Evolutionary conservation across 169 alveolate species (phyloP).

Genomic region (Cryptosporidium viatorum): DNA sequence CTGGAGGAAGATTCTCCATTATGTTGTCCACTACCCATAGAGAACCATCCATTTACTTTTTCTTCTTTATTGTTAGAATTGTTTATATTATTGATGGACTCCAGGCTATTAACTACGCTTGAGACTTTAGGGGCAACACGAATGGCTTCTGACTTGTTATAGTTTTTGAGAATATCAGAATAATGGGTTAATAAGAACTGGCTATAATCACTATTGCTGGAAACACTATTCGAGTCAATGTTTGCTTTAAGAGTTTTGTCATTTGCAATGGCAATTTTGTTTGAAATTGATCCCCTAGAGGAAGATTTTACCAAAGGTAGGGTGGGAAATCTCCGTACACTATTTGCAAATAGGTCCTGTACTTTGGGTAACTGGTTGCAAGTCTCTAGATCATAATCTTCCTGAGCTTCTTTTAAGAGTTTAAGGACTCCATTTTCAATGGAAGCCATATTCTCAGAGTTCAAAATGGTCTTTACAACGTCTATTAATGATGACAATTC

Average conservation of each 20-base stretch:
- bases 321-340: slow-evolving; percentile 26
- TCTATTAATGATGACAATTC: background rate
- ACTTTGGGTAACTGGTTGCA: background rate
- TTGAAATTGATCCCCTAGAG: slow-evolving; percentile 28
- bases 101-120: background rate
- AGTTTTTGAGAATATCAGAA: slow-evolving; percentile 1
- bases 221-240: slow-evolving; percentile 9
- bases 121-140: background rate
- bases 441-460: background rate
- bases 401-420: background rate
- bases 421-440: background rate
- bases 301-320: slow-evolving; percentile 3
- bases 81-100: background rate
- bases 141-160: background rate
- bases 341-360: background rate
- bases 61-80: background rate
- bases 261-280: slow-evolving; percentile 22
- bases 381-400: background rate
- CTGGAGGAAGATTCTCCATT: background rate
- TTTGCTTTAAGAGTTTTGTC: slow-evolving; percentile 36
- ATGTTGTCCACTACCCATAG: background rate
- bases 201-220: background rate
- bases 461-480: background rate
- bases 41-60: slow-evolving; percentile 3
- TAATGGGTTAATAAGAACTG: slow-evolving; percentile 21